Percentiles rank a stretch among this genome's conserved stretches.
These are phyloP conservation scores for Zymoseptoria brevis DNA, from an alignment of 2,329 filamentous ascomycete genomes.

Conservation along the genomic window DNA sequence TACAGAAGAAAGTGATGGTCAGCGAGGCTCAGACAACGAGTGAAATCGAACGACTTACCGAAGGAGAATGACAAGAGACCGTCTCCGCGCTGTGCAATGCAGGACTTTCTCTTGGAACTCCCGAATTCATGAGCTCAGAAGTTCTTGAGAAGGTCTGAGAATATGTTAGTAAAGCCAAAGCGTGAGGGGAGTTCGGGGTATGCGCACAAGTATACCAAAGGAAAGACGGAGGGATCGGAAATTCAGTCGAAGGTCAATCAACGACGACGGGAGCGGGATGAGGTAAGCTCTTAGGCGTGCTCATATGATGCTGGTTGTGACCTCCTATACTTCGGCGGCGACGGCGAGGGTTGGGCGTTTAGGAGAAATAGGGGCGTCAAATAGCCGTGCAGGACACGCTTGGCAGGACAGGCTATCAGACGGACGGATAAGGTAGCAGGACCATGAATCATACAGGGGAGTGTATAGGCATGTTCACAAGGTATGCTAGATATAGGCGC, in stretches of 20 bases:
- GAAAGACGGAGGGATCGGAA: not conserved
- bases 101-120: not conserved
- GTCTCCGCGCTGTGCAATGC: conserved; percentile 1
- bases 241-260: not conserved
- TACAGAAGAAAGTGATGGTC: too few species aligned
- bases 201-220: not conserved
- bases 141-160: not conserved
- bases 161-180: too few species aligned
- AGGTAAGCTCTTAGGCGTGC: not conserved
- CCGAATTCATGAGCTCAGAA: not conserved
- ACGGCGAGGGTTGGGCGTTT: not conserved
- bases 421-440: too few species aligned
- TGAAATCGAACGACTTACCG: not conserved
- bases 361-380: not conserved
- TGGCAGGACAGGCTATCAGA: too few species aligned
- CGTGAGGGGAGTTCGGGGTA: too few species aligned
- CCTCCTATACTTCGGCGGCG: not conserved
- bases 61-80: not conserved
- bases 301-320: not conserved
- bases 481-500: too few species aligned
- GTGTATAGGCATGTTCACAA: too few species aligned
- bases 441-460: too few species aligned
- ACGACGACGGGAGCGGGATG: not conserved
- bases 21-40: too few species aligned
- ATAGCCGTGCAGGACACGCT: too few species aligned